phyloP scores from a whole-genome alignment of 106 monocot genomes.

The Amphibolis antarctica region DNA sequence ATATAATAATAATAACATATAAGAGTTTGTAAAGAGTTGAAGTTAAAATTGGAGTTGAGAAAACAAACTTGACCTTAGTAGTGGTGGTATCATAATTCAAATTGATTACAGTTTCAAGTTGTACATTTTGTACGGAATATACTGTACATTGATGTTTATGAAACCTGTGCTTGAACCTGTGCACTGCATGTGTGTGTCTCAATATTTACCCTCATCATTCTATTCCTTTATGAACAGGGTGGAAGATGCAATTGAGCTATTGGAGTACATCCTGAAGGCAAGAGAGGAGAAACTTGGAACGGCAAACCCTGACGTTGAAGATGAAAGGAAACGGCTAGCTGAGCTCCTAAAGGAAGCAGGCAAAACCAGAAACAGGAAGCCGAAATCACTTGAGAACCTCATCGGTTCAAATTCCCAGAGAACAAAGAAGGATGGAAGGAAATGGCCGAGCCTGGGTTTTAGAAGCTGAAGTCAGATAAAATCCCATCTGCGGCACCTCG shows the following conservation, averaged over 20 bases:
- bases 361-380: constrained; percentile 16
- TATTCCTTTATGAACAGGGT: constrained; percentile 8
- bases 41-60: no score
- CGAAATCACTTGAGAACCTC: constrained; percentile 24
- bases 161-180: no score
- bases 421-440: constrained; percentile 21
- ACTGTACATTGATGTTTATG: no score
- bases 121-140: no score
- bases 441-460: constrained; percentile 26
- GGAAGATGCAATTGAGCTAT: constrained; percentile 25
- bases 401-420: constrained; percentile 15
- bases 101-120: no score
- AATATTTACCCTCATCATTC: no score
- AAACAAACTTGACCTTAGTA: no score
- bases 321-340: constrained; percentile 26
- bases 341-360: constrained; percentile 31
- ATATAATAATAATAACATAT: no score
- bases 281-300: constrained; percentile 32
- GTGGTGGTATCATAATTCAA: no score
- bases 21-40: no score
- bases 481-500: neutral
- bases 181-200: no score
- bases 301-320: constrained; percentile 24
- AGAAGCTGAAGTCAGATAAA: neutral
- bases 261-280: constrained; percentile 21